Conservation (phyloP, 441 rosid species). For the Francoa sonchifolia region DNA sequence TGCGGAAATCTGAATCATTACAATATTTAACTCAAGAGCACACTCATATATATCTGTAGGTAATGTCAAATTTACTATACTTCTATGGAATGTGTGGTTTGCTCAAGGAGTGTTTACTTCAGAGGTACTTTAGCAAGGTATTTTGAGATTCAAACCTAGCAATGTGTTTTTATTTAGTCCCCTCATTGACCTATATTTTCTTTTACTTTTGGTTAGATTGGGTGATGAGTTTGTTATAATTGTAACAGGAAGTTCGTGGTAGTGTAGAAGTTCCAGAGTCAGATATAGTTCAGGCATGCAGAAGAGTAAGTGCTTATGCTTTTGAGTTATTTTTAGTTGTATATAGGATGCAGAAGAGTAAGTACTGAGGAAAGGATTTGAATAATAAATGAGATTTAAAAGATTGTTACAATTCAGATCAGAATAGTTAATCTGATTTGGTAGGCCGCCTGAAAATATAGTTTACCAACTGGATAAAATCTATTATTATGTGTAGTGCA, state of each 20-base stretch:
- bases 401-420: too few species aligned
- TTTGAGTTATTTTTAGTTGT: conserved; percentile 6
- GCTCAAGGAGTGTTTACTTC: conserved; percentile 72
- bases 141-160: conserved; percentile 4
- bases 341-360: too few species aligned
- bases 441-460: too few species aligned
- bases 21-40: too few species aligned
- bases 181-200: conserved; percentile 1
- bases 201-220: conserved; percentile 3
- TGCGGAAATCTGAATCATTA: too few species aligned
- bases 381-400: too few species aligned
- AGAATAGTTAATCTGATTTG: too few species aligned
- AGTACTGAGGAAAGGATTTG: too few species aligned
- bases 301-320: conserved; percentile 45
- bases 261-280: conserved; percentile 68
- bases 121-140: conserved; percentile 94
- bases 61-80: conserved; percentile 68
- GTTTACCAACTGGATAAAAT: too few species aligned
- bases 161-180: background rate
- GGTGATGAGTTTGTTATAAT: conserved; percentile 11
- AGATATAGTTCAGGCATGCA: conserved; percentile 68
- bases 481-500: too few species aligned
- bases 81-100: conserved; percentile 88
- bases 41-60: conserved; percentile 65
- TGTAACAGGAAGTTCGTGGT: conserved; percentile 73